These are phyloP conservation scores for Eucommia ulmoides DNA, from an alignment of 257 asterid species.

Conservation along the genomic window DNA sequence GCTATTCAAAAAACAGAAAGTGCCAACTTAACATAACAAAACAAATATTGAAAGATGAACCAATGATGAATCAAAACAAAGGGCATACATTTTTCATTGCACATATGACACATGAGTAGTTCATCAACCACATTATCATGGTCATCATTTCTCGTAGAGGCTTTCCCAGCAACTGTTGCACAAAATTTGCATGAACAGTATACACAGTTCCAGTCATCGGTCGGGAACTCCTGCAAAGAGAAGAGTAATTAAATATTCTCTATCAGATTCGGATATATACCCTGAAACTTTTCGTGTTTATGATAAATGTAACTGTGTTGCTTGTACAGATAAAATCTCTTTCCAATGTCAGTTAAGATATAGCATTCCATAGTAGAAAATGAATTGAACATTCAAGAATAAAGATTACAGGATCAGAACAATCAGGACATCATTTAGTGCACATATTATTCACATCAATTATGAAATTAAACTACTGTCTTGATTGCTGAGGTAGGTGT, in stretches of 20 bases:
- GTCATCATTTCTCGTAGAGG: constrained; percentile 24
- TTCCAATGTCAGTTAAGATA: background rate
- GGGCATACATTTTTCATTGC: constrained; percentile 80
- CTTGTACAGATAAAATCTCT: background rate
- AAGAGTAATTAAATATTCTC: too few relatives aligned
- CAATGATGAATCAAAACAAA: too few relatives aligned
- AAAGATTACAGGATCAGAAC: too few relatives aligned
- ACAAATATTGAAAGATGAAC: background rate
- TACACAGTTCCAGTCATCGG: constrained; percentile 84
- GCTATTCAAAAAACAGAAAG: constrained; percentile 5
- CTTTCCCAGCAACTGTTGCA: constrained; percentile 40
- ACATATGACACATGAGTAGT: constrained; percentile 42
- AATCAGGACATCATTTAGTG: too few relatives aligned
- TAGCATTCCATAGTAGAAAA: background rate
- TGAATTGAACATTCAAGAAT: background rate
- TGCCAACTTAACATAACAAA: constrained; percentile 5
- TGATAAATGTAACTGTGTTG: too few relatives aligned
- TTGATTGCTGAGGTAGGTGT: too few relatives aligned
- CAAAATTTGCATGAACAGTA: constrained; percentile 94
- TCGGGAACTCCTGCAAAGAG: constrained; percentile 40
- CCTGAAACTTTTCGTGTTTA: too few relatives aligned
- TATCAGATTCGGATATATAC: too few relatives aligned
- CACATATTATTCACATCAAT: too few relatives aligned
- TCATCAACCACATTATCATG: constrained; percentile 21
- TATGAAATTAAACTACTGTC: too few relatives aligned